A percentile compares a stretch with the other conserved stretches of the same genome.
Conservation (phyloP, 2,329 filamentous ascomycete genomes). For the Bipolaris bicolor region DNA sequence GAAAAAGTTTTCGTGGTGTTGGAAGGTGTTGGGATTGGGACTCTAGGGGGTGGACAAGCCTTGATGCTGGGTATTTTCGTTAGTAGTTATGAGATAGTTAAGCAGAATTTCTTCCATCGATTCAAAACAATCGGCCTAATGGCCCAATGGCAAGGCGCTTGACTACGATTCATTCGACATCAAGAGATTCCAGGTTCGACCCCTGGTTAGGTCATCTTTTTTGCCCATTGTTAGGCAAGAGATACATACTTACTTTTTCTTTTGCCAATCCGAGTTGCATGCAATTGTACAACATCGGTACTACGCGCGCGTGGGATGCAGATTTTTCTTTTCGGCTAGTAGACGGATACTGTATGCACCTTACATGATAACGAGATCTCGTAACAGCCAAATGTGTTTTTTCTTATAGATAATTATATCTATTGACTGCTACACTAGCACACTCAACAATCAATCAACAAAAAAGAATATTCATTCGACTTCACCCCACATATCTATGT, state of each 20-base stretch:
- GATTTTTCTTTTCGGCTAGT: not conserved
- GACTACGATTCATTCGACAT: conserved; percentile 53
- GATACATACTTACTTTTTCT: not conserved
- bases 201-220: conserved; percentile 5
- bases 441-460: too few species aligned
- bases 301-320: not conserved
- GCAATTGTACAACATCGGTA: too few species aligned
- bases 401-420: too few species aligned
- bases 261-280: not conserved
- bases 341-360: not conserved
- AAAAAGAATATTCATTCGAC: too few species aligned
- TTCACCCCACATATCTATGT: too few species aligned
- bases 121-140: conserved; percentile 35
- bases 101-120: not conserved
- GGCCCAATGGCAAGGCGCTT: conserved; percentile 64
- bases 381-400: not conserved
- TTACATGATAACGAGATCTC: not conserved
- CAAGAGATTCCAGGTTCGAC: conserved; percentile 10
- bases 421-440: too few species aligned
- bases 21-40: too few species aligned
- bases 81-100: not conserved
- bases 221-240: too few species aligned
- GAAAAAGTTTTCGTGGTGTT: too few species aligned
- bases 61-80: accelerated
- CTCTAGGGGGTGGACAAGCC: too few species aligned